phyloP scores from a whole-genome alignment of 2,329 filamentous ascomycete genomes.

The Botrytis tulipae region DNA sequence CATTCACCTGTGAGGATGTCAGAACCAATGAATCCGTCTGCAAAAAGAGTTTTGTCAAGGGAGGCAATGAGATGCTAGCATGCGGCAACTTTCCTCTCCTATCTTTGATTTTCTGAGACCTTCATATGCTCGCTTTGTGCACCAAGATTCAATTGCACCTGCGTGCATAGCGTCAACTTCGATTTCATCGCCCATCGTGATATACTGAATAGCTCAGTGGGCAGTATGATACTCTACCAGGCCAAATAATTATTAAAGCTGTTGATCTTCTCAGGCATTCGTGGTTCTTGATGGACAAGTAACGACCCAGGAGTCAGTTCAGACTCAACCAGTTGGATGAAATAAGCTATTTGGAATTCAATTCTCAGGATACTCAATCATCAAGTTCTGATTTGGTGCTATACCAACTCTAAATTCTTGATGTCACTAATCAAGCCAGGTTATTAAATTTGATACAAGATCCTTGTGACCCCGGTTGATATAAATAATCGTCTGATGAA shows the following conservation, averaged over 20 bases:
- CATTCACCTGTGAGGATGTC: background rate
- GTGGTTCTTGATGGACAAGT: background rate
- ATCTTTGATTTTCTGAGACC: background rate
- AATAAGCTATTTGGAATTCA: background rate
- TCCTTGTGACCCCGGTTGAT: background rate
- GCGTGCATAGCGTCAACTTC: background rate
- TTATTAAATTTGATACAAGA: background rate
- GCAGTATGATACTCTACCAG: background rate
- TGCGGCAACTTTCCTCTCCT: background rate
- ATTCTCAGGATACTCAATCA: background rate
- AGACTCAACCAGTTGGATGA: background rate
- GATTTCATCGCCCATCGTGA: background rate
- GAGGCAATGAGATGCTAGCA: background rate
- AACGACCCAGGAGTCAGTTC: fast-evolving
- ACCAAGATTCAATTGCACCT: background rate
- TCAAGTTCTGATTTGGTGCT: background rate
- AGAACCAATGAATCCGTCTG: background rate
- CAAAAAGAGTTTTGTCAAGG: background rate
- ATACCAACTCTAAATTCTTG: background rate
- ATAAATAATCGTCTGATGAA: background rate
- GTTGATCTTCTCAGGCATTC: background rate
- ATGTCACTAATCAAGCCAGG: background rate
- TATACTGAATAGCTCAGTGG: background rate
- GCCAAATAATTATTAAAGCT: background rate
- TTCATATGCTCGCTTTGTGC: background rate